These are phyloP conservation scores for Metschnikowia henanensis DNA, from an alignment of 805 yeast species.

Conservation along the genomic window DNA sequence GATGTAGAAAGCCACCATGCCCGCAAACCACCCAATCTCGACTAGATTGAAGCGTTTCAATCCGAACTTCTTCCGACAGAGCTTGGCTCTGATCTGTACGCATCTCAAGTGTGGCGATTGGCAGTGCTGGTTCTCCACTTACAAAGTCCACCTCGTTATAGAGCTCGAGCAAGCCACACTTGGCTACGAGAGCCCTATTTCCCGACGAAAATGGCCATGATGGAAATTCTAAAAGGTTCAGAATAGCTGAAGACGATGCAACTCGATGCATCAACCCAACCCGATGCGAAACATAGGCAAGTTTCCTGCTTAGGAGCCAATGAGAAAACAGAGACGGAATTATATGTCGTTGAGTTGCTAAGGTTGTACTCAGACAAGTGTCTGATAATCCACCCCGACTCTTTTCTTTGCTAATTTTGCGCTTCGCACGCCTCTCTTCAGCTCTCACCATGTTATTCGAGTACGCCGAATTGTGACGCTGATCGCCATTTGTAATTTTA, in stretches of 20 bases:
- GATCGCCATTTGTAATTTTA: slow-evolving; percentile 33
- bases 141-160: background rate
- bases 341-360: background rate
- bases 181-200: background rate
- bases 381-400: too few relatives aligned
- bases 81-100: background rate
- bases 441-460: slow-evolving; percentile 31
- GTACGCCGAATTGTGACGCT: slow-evolving; percentile 20
- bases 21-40: slow-evolving; percentile 4
- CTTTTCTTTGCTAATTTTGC: background rate
- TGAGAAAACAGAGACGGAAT: background rate
- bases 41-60: background rate
- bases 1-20: background rate
- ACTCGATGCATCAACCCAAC: background rate
- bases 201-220: slow-evolving; percentile 1
- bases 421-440: slow-evolving; percentile 19
- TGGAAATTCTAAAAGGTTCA: background rate
- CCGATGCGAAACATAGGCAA: background rate
- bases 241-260: background rate
- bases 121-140: background rate
- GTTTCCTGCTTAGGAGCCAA: background rate
- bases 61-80: background rate
- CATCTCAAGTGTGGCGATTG: background rate
- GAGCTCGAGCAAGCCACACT: background rate
- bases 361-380: background rate